A percentile compares a stretch with the other conserved stretches of the same genome.
phyloP scores from a whole-genome alignment of 164 flowering plant species.

The Magnolia changhungtana region DNA sequence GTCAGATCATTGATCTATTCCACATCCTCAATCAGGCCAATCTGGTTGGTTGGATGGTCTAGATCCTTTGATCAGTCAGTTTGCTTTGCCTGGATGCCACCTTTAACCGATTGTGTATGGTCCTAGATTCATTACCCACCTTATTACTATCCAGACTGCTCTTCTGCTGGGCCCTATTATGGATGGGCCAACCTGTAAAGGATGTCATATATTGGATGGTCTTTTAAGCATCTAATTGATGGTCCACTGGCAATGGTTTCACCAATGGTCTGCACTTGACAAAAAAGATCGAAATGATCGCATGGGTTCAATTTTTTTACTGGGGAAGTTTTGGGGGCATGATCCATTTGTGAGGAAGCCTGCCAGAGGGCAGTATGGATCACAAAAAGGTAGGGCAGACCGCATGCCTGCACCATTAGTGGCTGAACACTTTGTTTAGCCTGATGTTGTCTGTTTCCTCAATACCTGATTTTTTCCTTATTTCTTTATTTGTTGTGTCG shows the following conservation, averaged over 20 bases:
- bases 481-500: neutral
- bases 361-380: neutral
- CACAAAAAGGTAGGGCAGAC: neutral
- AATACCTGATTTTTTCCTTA: neutral
- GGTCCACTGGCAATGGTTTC: neutral
- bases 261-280: neutral
- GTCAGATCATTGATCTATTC: too few relatives aligned
- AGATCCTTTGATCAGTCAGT: too few relatives aligned
- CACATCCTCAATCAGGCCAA: too few relatives aligned
- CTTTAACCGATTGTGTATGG: too few relatives aligned
- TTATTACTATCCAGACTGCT: neutral
- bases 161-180: neutral
- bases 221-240: too few relatives aligned
- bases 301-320: neutral
- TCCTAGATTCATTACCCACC: neutral
- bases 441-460: neutral
- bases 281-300: neutral
- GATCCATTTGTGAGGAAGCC: neutral
- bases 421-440: too few relatives aligned
- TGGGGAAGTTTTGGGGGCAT: neutral
- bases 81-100: too few relatives aligned
- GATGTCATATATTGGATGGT: too few relatives aligned
- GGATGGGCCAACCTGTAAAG: neutral
- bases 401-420: neutral
- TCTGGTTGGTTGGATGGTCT: too few relatives aligned